A percentile compares a stretch with the other conserved stretches of the same genome.
phyloP scores from a whole-genome alignment of 179 eudicot genomes.

The Amaranthus tricolor region DNA sequence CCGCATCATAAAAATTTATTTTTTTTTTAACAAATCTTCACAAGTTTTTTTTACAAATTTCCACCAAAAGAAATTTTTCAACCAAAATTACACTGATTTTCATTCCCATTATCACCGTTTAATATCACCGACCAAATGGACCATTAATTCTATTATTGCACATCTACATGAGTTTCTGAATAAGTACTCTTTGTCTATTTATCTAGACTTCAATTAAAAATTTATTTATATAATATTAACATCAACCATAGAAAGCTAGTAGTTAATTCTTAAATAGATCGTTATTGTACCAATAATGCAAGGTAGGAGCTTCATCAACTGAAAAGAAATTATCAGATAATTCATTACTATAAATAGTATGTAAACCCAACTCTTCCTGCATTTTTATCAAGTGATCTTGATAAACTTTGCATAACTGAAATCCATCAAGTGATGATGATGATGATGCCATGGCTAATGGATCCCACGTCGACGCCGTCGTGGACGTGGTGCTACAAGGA shows the following conservation, averaged over 20 bases:
- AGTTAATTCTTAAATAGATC: slow-evolving; percentile 1
- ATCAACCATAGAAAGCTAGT: not conserved
- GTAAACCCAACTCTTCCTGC: slow-evolving; percentile 24
- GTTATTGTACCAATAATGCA: slow-evolving; percentile 26
- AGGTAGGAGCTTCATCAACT: slow-evolving; percentile 46
- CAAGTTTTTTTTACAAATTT: too few species aligned
- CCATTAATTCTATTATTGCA: too few species aligned
- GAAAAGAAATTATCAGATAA: slow-evolving; percentile 38
- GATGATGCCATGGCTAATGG: slow-evolving; percentile 22
- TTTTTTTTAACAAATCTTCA: too few species aligned
- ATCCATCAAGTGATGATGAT: slow-evolving; percentile 9
- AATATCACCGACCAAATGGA: too few species aligned
- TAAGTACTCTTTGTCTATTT: too few species aligned
- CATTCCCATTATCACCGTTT: too few species aligned
- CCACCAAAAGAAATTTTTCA: too few species aligned
- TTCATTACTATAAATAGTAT: slow-evolving; percentile 25
- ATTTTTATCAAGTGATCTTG: slow-evolving; percentile 22
- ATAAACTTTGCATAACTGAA: slow-evolving; percentile 23
- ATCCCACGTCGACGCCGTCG: slow-evolving; percentile 10
- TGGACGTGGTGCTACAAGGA: not conserved
- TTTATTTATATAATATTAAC: too few species aligned
- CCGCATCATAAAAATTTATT: too few species aligned
- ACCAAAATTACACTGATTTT: too few species aligned
- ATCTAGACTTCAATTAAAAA: too few species aligned
- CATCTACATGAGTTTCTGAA: too few species aligned